Conservation (phyloP, 495 filamentous ascomycete genomes). For the Trichocladium antarcticum region DNA sequence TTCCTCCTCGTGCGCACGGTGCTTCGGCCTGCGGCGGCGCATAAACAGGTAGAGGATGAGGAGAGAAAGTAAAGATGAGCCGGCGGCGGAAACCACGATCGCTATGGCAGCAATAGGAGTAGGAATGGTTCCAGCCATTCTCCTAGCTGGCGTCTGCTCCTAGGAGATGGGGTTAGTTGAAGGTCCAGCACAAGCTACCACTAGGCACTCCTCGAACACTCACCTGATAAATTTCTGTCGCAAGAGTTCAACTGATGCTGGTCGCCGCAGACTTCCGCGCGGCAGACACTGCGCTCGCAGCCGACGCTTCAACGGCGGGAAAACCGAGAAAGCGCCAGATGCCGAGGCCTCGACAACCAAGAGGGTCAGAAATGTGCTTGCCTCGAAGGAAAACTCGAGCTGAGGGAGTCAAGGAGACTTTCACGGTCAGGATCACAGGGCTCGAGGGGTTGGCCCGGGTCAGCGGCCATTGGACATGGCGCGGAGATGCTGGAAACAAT, state of each 20-base stretch:
- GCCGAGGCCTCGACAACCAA: slow-evolving; percentile 11
- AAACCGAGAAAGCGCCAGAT: slow-evolving; percentile 7
- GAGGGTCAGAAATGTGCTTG: too few relatives aligned
- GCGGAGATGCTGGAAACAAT: background rate
- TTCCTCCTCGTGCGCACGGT: slow-evolving; percentile 11
- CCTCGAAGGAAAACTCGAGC: slow-evolving; percentile 15
- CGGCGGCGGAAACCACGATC: slow-evolving; percentile 15
- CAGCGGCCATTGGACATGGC: background rate
- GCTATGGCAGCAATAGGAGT: slow-evolving; percentile 10
- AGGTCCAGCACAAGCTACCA: background rate
- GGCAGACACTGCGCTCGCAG: slow-evolving; percentile 6
- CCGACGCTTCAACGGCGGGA: slow-evolving; percentile 9
- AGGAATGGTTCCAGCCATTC: background rate
- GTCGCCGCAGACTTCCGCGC: slow-evolving; percentile 7
- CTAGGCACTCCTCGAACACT: background rate
- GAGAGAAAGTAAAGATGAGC: slow-evolving; percentile 16
- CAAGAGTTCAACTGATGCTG: background rate
- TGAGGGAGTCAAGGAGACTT: slow-evolving; percentile 12
- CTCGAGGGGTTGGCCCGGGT: background rate
- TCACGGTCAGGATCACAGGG: background rate
- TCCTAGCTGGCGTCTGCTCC: background rate
- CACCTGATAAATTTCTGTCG: background rate
- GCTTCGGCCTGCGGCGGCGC: slow-evolving; percentile 11
- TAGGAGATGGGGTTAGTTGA: background rate
- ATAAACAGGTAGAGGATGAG: slow-evolving; percentile 16